phyloP scores from a whole-genome alignment of 2,329 filamentous ascomycete genomes.

The Microsporum canis region DNA sequence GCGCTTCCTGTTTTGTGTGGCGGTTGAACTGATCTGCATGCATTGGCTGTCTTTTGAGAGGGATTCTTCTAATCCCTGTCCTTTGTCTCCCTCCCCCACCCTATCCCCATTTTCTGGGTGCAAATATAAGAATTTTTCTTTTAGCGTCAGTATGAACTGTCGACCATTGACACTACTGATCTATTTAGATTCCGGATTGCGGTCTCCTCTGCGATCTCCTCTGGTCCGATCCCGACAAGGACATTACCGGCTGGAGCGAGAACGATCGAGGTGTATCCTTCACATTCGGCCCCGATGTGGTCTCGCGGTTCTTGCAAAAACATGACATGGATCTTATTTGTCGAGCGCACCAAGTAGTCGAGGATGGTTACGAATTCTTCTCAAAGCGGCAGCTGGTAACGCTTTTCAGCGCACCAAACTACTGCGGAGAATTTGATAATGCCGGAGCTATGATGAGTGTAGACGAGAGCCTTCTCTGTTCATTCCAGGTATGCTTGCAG shows the following conservation, averaged over 20 bases:
- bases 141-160: constrained; percentile 14
- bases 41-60: neutral
- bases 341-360: constrained; percentile 94
- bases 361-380: constrained; percentile 99
- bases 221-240: constrained; percentile 98
- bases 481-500: constrained; percentile 67
- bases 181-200: constrained; percentile 80
- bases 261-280: constrained; percentile 98
- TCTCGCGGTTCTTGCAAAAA: constrained; percentile 94
- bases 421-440: constrained; percentile 99
- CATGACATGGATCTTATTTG: constrained; percentile 99
- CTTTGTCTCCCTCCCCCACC: neutral
- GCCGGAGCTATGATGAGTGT: constrained; percentile 99
- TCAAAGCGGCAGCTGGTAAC: constrained; percentile 96
- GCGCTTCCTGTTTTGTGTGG: constrained; percentile 6
- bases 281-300: constrained; percentile 94
- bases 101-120: neutral
- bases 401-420: constrained; percentile 95
- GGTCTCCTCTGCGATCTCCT: constrained; percentile 93
- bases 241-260: constrained; percentile 98
- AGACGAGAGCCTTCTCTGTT: constrained; percentile 94
- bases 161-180: constrained; percentile 8
- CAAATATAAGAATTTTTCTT: neutral
- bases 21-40: neutral
- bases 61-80: neutral